Percentiles rank a stretch among this genome's conserved stretches.
phyloP scores from a whole-genome alignment of 441 rosid genomes.

The Daphne laureola region DNA sequence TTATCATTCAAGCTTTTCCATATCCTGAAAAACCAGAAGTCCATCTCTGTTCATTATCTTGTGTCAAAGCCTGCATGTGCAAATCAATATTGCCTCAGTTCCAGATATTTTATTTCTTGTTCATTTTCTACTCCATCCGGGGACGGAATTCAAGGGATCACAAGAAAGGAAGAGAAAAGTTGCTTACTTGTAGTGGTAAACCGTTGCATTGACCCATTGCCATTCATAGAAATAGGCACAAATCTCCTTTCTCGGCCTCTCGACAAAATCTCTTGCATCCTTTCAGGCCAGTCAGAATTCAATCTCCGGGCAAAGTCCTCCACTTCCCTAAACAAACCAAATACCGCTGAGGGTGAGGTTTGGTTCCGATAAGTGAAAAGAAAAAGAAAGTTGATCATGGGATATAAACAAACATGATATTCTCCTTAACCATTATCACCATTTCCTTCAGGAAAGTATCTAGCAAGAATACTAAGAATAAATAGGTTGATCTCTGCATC shows the following conservation, averaged over 20 bases:
- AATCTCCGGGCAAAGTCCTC: constrained; percentile 63
- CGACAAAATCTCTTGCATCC: constrained; percentile 53
- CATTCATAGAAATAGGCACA: constrained; percentile 28
- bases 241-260: constrained; percentile 39
- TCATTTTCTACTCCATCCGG: background rate
- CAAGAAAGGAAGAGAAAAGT: background rate
- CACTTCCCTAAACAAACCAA: constrained; percentile 37
- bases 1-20: constrained; percentile 9
- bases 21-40: constrained; percentile 2
- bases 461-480: too few species aligned
- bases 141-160: background rate
- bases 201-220: constrained; percentile 29
- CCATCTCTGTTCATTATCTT: constrained; percentile 16
- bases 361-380: too few species aligned
- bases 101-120: background rate
- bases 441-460: too few species aligned
- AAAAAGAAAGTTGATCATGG: too few species aligned
- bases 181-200: constrained; percentile 33
- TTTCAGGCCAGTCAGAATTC: constrained; percentile 67
- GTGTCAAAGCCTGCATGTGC: constrained; percentile 22
- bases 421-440: too few species aligned
- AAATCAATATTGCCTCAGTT: background rate
- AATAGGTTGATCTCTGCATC: too few species aligned
- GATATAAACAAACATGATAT: too few species aligned
- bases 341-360: too few species aligned